Evolutionary conservation across 2,329 filamentous ascomycete species (phyloP), one percentile per base, ranked within the genome.

Genomic region (Endoconidiophora laricicola): DNA sequence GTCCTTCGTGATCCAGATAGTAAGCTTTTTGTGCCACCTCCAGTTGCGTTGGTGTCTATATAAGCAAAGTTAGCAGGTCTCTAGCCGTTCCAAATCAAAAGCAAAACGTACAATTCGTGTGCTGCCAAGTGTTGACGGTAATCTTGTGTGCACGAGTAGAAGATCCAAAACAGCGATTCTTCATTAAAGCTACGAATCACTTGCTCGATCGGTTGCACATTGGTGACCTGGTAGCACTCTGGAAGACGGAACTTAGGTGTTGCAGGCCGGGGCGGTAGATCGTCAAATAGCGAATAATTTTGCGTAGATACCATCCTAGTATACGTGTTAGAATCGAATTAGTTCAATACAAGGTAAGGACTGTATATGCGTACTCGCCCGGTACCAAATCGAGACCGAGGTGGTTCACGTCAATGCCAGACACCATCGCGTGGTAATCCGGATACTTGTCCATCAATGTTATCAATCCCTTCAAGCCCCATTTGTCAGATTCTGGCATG

Each of bases 141-240:
- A 57, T 81, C 78, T 42, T 71, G 68, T 6, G 78, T 75, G 53
- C 74, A 79, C 62, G 74, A 79, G 61, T 82, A 81, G 58, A 82
- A 82, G 55, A 82, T 81, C 71, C 75, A 80, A 61, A 82, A 76
- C 44, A 82, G 63, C 0, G 78, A 80, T 62, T 82, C 78, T 55
- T 82, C 78, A 56, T 80, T 81, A 62, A 82, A 81, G 55, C 72
- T 79, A 39, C 68, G 68, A 45, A 81, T 78, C 61, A 81, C 81
- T 57, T 70, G 76, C 54, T 81, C 76, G 48, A 82, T 72, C 2
- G 75, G 70, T 55, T 79, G 76, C 23, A 80, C 76, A 54, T 82
- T 82, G 54, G 71, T 77, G 33, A 82, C 78, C 48, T 71, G 73
- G 58, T 82, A 82, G 61, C 78, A 82, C 43, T 82, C 78, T 0